Base-by-base conservation (phyloP, 2,329 filamentous ascomycete genomes). In the Myriosclerotinia scirpicola region DNA sequence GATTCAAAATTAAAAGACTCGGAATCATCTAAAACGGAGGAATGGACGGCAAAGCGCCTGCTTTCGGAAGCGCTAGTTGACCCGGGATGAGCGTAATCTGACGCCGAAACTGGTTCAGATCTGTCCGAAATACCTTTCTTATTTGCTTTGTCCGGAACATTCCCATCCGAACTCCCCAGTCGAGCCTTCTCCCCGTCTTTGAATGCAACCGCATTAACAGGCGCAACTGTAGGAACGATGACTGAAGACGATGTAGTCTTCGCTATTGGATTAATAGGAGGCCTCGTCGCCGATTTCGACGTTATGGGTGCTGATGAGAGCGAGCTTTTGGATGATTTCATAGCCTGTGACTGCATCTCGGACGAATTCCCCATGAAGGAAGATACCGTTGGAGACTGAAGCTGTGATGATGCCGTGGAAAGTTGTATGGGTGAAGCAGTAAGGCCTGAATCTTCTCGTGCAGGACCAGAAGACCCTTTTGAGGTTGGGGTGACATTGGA, bases 141-240 rank as follows among this genome's bases (percentile, higher is more conserved):
- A 34, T 52, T 46, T 44, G 36, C 40, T 44, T 64, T 69, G 2
- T 65, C 67, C 20, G 38, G 15, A 38, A 46, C 14, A 36, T 60
- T 58, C 22, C 38, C 40, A 22, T 69, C 67, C 14, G 46, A 63
- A 38, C 52, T 64, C 30, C 34, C 58, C n/a, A 50, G 80, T 56
- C 83, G 81, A 58, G 77, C 76, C 30, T 76, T 75, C 63, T 87
- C 83, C 67, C 77, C 79, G 67, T 84, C 82, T 65, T 80, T 80
- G 69, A 81, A 80, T 20, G 79, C 81, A 68, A 77, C 82, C 11
- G 83, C 80, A 60, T 82, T 82, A 15, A 83, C 77, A 4, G 85
- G 81, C 1, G 82, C 81, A 52, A 82, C 74, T 30, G 78, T 78
- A 40, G 85, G 81, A 68, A 73, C 68, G 34, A 73, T 69, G 34